Evolutionary conservation across 2,329 filamentous ascomycete species (phyloP), one percentile per base, ranked within the genome.

Genomic region (Claviceps paspali): DNA sequence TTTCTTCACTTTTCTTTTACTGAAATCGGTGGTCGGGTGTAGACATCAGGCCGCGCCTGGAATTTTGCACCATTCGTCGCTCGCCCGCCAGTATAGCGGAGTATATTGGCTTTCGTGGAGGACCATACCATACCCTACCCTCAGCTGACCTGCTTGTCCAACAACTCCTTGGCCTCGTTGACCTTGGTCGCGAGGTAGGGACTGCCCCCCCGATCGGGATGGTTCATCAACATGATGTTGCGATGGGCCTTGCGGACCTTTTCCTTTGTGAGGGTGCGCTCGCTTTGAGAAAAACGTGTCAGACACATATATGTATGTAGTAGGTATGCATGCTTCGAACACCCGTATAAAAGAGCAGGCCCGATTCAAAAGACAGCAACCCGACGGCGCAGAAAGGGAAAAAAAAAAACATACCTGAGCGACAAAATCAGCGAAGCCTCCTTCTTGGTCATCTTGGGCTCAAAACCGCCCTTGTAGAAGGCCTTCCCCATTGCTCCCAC

Each of bases 401-500:
- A n/a, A n/a, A n/a, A n/a, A n/a, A n/a, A n/a, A n/a, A n/a, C 63
- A 34, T 75, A 95, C 88, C 78, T 83, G 43, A 96, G 77, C 46
- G 91, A 82, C 34, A 98, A 65, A 43, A 98, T 95, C 49, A 98
- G 64, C 4, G 86, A 72, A 17, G 91, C 91, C 63, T 98, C 91
- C 57, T 81, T 78, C 58, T 81, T 76, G 58, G 77, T 95, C 88
- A 98, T 98, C 61, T 81, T 82, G 42, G 77, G 69, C 65, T 98
- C 91, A 56, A 98, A 98, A n/a, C 91, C 91, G 48, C 91, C 91
- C 63, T 96, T 98, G 71, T 95, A 96, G 56, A 86, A 98, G 29
- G 86, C 78, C 60, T 87, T 86, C 50, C 91, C 91, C 49, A 94
- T 65, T 26, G 82, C 79, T 47, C 81, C 82, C 33, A 82, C 68